Evolutionary conservation across 805 yeast genomes (phyloP).

Genomic region (Wickerhamomyces bovis): DNA sequence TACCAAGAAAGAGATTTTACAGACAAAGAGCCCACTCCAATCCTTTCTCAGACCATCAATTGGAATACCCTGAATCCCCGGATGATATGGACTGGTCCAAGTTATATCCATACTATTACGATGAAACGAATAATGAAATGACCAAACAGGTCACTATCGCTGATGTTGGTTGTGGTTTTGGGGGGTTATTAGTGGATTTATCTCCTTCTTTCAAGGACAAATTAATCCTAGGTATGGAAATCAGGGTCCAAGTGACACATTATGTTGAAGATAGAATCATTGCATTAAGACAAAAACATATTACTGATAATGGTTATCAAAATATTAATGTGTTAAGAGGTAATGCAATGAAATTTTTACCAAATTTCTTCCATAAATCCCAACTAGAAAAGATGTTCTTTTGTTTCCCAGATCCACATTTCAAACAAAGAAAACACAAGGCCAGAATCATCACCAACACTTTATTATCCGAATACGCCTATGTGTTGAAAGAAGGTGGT

Average conservation of each 20-base stretch:
- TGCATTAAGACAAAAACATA: conserved; percentile 58
- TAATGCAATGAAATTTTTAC: conserved; percentile 95
- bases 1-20: conserved; percentile 83
- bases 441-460: conserved; percentile 93
- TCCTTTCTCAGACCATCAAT: conserved; percentile 91
- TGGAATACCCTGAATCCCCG: conserved; percentile 83
- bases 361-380: conserved; percentile 81
- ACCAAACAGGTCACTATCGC: conserved; percentile 72
- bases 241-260: conserved; percentile 94
- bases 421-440: conserved; percentile 94
- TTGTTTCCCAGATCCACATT: conserved; percentile 99
- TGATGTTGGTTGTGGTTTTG: conserved; percentile 97
- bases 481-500: conserved; percentile 80
- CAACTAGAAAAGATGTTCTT: conserved; percentile 90
- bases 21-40: conserved; percentile 97
- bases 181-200: conserved; percentile 78
- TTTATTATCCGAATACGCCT: conserved; percentile 86
- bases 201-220: conserved; percentile 72
- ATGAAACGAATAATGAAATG: conserved; percentile 32
- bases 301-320: conserved; percentile 46
- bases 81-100: conserved; percentile 81
- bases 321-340: conserved; percentile 90
- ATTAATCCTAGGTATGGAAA: conserved; percentile 91
- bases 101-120: conserved; percentile 59
- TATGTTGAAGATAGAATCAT: conserved; percentile 93